These are phyloP conservation scores for Zymoseptoria pseudotritici DNA, from an alignment of 2,329 filamentous ascomycete genomes.

Conservation along the genomic window DNA sequence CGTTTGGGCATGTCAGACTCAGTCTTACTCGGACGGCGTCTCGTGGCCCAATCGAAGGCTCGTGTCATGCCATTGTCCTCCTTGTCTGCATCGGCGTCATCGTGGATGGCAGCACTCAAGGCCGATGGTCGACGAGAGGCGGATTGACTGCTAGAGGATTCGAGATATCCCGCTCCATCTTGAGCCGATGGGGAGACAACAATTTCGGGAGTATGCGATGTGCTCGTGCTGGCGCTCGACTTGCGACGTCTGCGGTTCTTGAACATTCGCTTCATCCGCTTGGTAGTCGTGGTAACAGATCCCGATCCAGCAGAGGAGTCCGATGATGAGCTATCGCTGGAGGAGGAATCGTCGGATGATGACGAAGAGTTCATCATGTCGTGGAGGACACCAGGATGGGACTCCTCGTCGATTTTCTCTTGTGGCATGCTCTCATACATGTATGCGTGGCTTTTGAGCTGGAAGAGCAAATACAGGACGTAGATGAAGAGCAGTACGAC, in stretches of 20 bases:
- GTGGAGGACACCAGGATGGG: conserved; percentile 74
- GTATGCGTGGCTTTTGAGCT: conserved; percentile 85
- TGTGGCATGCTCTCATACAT: conserved; percentile 90
- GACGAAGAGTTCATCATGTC: conserved; percentile 70
- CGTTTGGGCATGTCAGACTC: conserved; percentile 24
- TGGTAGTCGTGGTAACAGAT: conserved; percentile 54
- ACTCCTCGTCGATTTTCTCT: conserved; percentile 85
- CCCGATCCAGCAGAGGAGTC: conserved; percentile 59
- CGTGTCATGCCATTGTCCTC: conserved; percentile 24
- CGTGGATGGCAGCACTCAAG: conserved; percentile 40
- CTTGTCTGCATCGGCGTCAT: conserved; percentile 53
- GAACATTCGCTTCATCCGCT: conserved; percentile 64
- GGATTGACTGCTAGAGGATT: conserved; percentile 19
- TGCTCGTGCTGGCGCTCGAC: conserved; percentile 65
- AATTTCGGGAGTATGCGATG: conserved; percentile 46
- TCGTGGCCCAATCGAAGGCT: conserved; percentile 17
- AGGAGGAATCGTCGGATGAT: conserved; percentile 46
- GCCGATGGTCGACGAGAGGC: conserved; percentile 31
- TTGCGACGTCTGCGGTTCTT: conserved; percentile 65
- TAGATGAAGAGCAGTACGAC: conserved; percentile 80
- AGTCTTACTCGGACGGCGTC: conserved; percentile 20
- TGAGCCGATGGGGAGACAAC: conserved; percentile 38
- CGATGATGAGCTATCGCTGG: conserved; percentile 41
- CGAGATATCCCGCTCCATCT: conserved; percentile 34
- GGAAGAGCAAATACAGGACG: conserved; percentile 75